Base-by-base conservation (phyloP, 352 stramenopile species). In the Globisporangium spinosum region DNA sequence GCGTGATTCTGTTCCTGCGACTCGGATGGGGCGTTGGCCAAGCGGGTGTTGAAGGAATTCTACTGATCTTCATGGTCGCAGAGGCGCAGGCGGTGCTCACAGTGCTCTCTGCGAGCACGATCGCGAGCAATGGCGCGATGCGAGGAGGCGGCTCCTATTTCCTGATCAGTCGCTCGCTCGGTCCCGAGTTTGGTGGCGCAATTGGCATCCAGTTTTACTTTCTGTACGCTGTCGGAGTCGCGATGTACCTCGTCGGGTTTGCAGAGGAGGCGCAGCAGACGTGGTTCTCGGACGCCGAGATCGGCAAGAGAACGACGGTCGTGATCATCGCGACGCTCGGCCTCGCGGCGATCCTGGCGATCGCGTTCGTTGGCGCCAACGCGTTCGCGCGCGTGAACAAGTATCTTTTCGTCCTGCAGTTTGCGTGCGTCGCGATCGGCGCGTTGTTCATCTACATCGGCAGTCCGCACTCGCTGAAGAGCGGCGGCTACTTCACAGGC, bases 201-300 rank as follows among this genome's bases (percentile, higher is more conserved):
- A 82, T 98, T 22, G 91, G 93, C 4, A 62, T 97, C 6, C 80
- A 97, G 34, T 98, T 97, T 70, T 98, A 97, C 71, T 83, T 97
- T 64, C 68, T 89, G 10, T 89, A 93, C 34, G 77, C 82, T 0
- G 78, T 93, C 4, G 86, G 80, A 1, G 76, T 90, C 20, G 76
- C 83, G 4, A 86, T 94, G 81, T 94, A 93, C 61, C 69, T 95
- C 9, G 83, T 94, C 22, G 87, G 87, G 0, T 93, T 95, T 49
- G 87, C 83, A 0, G 85, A 93, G 69, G 78, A 87, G 51, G 71
- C 86, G 2, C 76, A 88, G 67, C 79, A 83, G 47, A 85, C 77
- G 38, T 85, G 80, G 74, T 75, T 88, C 57, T 65, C 74, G 17
- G 51, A 85, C 56, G 69, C 77, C 4, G 17, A 22, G 2, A 66